These are phyloP conservation scores for Sarcocystis neurona DNA, from an alignment of 169 alveolate genomes.

Conservation along the genomic window DNA sequence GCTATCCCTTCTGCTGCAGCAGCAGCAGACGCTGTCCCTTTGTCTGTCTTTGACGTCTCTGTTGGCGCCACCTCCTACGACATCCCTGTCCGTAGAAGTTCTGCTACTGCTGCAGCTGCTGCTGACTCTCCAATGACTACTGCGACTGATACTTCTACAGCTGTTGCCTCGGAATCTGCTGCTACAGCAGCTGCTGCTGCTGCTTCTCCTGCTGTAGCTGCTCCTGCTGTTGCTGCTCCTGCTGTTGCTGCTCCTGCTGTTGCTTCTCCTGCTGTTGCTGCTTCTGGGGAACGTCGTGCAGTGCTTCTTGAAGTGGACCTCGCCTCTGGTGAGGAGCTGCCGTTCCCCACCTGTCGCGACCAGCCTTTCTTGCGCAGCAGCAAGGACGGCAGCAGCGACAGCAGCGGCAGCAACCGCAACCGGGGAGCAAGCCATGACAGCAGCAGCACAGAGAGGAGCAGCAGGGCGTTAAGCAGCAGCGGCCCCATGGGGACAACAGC, in stretches of 20 bases:
- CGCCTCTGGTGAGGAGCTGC: neutral
- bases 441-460: constrained; percentile 3
- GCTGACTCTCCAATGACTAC: neutral
- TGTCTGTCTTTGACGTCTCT: neutral
- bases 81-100: neutral
- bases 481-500: no score
- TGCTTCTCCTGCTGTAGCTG: neutral
- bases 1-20: neutral
- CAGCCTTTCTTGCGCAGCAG: neutral
- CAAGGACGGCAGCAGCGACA: neutral
- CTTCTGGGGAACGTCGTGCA: neutral
- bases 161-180: neutral
- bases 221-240: neutral
- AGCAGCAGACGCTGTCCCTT: neutral
- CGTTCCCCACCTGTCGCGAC: neutral
- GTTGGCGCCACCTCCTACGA: neutral
- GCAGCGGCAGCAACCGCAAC: constrained; percentile 38
- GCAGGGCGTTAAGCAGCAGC: neutral
- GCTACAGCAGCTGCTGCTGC: neutral
- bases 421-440: neutral
- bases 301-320: neutral
- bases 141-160: neutral
- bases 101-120: neutral
- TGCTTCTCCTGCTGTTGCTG: neutral
- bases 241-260: constrained; percentile 15